Conservation (phyloP, 2,329 filamentous ascomycete genomes). For the Colletotrichum trifolii region DNA sequence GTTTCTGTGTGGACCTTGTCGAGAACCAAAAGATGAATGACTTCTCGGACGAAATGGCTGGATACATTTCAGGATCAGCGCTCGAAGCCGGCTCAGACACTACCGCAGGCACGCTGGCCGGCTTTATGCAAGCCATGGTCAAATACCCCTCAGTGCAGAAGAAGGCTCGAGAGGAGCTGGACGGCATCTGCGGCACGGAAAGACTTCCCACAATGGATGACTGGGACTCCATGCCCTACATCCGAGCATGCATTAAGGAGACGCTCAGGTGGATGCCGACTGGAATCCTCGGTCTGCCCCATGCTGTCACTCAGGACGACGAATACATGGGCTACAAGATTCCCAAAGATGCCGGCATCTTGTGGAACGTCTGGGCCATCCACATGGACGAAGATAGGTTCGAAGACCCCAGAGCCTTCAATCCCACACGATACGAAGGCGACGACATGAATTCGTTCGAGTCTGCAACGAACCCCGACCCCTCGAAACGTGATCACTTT, state of each 20-base stretch:
- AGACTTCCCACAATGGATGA: conserved; percentile 57
- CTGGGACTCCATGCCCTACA: conserved; percentile 56
- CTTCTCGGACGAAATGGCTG: conserved; percentile 46
- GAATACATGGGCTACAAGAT: conserved; percentile 35
- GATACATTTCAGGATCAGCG: conserved; percentile 49
- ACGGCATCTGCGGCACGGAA: conserved; percentile 53
- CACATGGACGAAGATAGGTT: conserved; percentile 57
- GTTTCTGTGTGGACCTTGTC: conserved; percentile 42
- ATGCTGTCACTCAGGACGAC: conserved; percentile 46
- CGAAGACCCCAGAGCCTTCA: conserved; percentile 53
- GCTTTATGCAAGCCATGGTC: conserved; percentile 60
- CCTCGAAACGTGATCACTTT: conserved; percentile 47
- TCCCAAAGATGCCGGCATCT: conserved; percentile 25
- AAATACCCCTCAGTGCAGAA: conserved; percentile 54
- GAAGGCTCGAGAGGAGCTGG: conserved; percentile 53
- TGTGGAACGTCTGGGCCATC: conserved; percentile 51
- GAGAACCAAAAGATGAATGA: conserved; percentile 37
- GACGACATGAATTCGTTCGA: conserved; percentile 37
- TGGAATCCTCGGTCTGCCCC: conserved; percentile 48
- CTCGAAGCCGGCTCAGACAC: conserved; percentile 57
- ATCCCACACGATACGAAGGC: conserved; percentile 52
- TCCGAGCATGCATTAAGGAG: conserved; percentile 59
- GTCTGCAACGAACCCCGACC: conserved; percentile 45
- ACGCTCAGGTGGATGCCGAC: conserved; percentile 58
- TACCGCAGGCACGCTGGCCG: conserved; percentile 52